Evolutionary conservation across 2,329 filamentous ascomycete genomes (phyloP).

Genomic region (Westerdykella ornata): DNA sequence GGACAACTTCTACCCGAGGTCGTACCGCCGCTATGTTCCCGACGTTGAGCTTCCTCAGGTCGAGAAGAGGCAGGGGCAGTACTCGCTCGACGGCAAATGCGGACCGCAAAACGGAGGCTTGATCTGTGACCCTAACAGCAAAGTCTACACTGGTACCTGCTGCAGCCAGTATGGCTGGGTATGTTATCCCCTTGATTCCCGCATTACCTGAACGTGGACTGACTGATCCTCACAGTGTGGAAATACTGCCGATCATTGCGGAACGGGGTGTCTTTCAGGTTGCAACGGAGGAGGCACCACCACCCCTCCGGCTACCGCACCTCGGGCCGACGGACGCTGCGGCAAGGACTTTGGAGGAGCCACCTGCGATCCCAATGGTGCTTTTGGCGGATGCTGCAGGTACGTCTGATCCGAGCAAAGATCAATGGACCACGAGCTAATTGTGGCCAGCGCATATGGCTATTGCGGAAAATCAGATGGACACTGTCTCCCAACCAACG

Average conservation of each 20-base stretch:
- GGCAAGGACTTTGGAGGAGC: slow-evolving; percentile 37
- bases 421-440: background rate
- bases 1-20: slow-evolving; percentile 22
- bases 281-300: slow-evolving; percentile 15
- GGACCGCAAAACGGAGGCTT: slow-evolving; percentile 36
- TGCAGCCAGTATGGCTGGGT: slow-evolving; percentile 40
- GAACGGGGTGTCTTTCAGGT: slow-evolving; percentile 32
- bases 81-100: slow-evolving; percentile 38
- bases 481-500: slow-evolving; percentile 23
- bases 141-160: slow-evolving; percentile 41
- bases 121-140: slow-evolving; percentile 42
- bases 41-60: background rate
- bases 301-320: slow-evolving; percentile 5
- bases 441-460: slow-evolving; percentile 9
- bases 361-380: slow-evolving; percentile 36
- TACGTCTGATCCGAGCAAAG: slow-evolving; percentile 1
- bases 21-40: slow-evolving; percentile 17
- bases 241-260: slow-evolving; percentile 37
- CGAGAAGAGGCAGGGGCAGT: slow-evolving; percentile 28
- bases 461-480: slow-evolving; percentile 31
- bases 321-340: slow-evolving; percentile 36
- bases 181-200: slow-evolving; percentile 1
- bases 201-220: slow-evolving; percentile 1
- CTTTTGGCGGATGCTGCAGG: slow-evolving; percentile 39
- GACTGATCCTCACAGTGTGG: slow-evolving; percentile 35